These are phyloP conservation scores for Neurospora cerealis DNA, from an alignment of 495 filamentous ascomycete genomes.

Conservation along the genomic window DNA sequence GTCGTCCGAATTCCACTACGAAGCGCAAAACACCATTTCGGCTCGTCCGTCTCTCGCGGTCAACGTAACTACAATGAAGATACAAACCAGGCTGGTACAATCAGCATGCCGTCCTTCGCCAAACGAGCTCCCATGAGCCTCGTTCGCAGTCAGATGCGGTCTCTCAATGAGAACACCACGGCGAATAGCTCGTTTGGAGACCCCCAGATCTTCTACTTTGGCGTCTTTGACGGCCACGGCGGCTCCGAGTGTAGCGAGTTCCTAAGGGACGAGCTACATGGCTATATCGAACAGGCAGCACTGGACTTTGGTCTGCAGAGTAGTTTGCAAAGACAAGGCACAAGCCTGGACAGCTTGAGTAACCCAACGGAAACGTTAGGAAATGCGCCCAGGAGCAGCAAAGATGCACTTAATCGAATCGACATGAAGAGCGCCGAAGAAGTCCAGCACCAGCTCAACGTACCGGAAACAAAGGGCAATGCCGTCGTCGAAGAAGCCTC, in stretches of 20 bases:
- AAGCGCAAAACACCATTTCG: slow-evolving; percentile 94
- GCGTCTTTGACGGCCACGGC: slow-evolving; percentile 92
- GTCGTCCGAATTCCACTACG: slow-evolving; percentile 96
- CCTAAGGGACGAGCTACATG: slow-evolving; percentile 72
- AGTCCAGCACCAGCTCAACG: slow-evolving; percentile 18
- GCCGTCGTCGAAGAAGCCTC: slow-evolving; percentile 17
- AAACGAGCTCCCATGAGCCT: slow-evolving; percentile 66
- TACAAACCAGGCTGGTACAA: slow-evolving; percentile 86
- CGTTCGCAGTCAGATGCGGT: slow-evolving; percentile 33
- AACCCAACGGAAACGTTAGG: slow-evolving; percentile 1
- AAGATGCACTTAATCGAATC: slow-evolving; percentile 18
- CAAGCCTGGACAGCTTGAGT: background rate
- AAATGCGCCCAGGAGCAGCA: slow-evolving; percentile 4
- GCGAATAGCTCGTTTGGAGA: slow-evolving; percentile 74
- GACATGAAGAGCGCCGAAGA: slow-evolving; percentile 31
- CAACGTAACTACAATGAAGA: slow-evolving; percentile 86
- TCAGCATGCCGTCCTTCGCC: slow-evolving; percentile 86
- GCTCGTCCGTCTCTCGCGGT: slow-evolving; percentile 67
- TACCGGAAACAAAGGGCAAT: slow-evolving; percentile 19
- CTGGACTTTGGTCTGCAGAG: slow-evolving; percentile 63
- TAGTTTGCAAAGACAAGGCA: slow-evolving; percentile 41
- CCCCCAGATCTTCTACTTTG: slow-evolving; percentile 95
- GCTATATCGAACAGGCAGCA: slow-evolving; percentile 75
- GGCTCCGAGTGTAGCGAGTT: slow-evolving; percentile 84
- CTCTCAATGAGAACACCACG: slow-evolving; percentile 43